These are phyloP conservation scores for Metschnikowia koreensis DNA, from an alignment of 805 yeast species.

Conservation along the genomic window DNA sequence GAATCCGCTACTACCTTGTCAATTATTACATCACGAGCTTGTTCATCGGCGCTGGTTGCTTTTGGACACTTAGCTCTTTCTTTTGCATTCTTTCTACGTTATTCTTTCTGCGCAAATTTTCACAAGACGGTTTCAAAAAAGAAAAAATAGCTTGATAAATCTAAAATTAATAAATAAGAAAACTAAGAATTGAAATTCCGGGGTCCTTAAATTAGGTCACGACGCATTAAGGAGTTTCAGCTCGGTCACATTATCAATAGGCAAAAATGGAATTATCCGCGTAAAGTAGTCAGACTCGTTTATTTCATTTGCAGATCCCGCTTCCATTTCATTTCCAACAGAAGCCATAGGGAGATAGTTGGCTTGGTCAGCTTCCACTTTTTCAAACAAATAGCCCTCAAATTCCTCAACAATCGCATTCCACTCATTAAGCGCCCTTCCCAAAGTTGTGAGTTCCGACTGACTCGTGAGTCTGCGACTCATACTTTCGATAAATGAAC, in stretches of 20 bases:
- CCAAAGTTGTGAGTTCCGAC: conserved; percentile 25
- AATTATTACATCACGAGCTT: conserved; percentile 33
- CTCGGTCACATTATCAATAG: conserved; percentile 30
- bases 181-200: no score
- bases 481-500: conserved; percentile 1
- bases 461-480: neutral
- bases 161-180: neutral
- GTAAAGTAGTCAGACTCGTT: conserved; percentile 36
- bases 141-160: neutral
- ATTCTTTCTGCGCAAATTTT: conserved; percentile 18
- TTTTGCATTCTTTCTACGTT: conserved; percentile 29
- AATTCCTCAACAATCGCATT: conserved; percentile 46
- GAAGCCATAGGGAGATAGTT: conserved; percentile 9
- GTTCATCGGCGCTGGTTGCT: conserved; percentile 34
- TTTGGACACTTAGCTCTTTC: conserved; percentile 36
- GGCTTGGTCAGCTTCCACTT: conserved; percentile 22
- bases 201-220: no score
- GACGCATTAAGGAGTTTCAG: conserved; percentile 20
- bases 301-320: conserved; percentile 11
- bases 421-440: conserved; percentile 54
- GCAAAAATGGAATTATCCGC: conserved; percentile 38
- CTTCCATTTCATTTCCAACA: conserved; percentile 1
- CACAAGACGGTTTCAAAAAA: conserved; percentile 2
- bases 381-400: conserved; percentile 36
- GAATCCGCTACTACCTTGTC: conserved; percentile 41